Percentiles rank a stretch among this genome's conserved stretches.
Conservation (phyloP, 1,284 basidiomycete species). For the Puccinia horiana region DNA sequence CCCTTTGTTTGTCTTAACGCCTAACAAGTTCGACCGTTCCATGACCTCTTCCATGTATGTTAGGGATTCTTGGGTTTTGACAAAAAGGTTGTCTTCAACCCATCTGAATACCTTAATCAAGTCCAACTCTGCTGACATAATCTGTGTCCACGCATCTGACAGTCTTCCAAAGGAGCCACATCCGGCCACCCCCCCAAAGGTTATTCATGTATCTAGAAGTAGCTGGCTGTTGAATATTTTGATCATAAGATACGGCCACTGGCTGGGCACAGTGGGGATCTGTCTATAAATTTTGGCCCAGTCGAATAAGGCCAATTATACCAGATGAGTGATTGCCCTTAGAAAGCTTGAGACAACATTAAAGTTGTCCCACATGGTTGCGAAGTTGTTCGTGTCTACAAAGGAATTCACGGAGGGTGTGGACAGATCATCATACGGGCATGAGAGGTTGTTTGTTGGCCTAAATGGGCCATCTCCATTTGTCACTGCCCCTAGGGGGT, state of each 20-base stretch:
- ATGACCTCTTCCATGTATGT: neutral
- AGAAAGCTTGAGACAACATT: no score
- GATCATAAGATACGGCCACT: no score
- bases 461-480: constrained; percentile 18
- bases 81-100: no score
- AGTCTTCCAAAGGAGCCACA: neutral
- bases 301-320: no score
- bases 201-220: no score
- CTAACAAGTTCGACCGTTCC: neutral
- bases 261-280: neutral
- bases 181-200: no score
- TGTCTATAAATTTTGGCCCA: neutral
- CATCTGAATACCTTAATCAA: neutral
- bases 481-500: no score
- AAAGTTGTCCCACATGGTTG: neutral
- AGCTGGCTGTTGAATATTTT: neutral
- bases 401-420: no score
- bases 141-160: neutral
- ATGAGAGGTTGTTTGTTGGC: constrained; percentile 13
- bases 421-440: neutral
- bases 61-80: neutral
- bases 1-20: neutral
- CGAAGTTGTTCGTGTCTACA: neutral
- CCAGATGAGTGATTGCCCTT: no score
- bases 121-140: neutral